Evolutionary conservation across 2,329 filamentous ascomycete species (phyloP), one percentile per base, ranked within the genome.

Genomic region (Fusarium chlamydosporum): DNA sequence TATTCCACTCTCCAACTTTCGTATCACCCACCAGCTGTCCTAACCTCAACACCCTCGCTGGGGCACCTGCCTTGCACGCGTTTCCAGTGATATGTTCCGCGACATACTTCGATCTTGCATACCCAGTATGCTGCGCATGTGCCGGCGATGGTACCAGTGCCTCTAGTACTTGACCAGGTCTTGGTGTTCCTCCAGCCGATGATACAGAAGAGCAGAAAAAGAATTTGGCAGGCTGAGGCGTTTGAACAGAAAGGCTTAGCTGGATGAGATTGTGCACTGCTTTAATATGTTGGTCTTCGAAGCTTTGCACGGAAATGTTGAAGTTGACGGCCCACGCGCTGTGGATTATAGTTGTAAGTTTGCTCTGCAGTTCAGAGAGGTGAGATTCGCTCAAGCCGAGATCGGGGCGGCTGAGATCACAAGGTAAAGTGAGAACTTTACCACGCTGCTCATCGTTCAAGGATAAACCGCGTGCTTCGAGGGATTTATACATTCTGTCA

Each of bases 321-420:
- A 88, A 88, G 73, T 88, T 87, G 9, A 87, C 85, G 0, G 83
- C 78, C 85, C 85, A 86, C 0, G 85, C 83, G 63, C 79, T 79
- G 73, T 87, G 84, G 26, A 87, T 82, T 20, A 85, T 78, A 9
- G 73, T 72, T 0, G 81, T 82, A 16, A 86, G 70, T 1, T 76
- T 67, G 7, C 54, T 47, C 7, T 51, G 51, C 0, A 85, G 56
- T 12, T 76, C 70, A 2, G 66, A 29, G 10, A 80, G 73, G 3
- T 67, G 83, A 0, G 54, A 48, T 9, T 54, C 41, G 3, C 59
- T 55, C 0, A 76, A 59, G 1, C 72, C 74, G 0, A 76, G 64
- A 3, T 68, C 53, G 0, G 55, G 20, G 8, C 61, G 58, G 10
- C 72, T 65, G 0, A 76, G 47, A 29, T 76, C 71, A 0, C 63